These are phyloP conservation scores for Colletotrichum melonis DNA, from an alignment of 2,329 filamentous ascomycete genomes.

Conservation along the genomic window DNA sequence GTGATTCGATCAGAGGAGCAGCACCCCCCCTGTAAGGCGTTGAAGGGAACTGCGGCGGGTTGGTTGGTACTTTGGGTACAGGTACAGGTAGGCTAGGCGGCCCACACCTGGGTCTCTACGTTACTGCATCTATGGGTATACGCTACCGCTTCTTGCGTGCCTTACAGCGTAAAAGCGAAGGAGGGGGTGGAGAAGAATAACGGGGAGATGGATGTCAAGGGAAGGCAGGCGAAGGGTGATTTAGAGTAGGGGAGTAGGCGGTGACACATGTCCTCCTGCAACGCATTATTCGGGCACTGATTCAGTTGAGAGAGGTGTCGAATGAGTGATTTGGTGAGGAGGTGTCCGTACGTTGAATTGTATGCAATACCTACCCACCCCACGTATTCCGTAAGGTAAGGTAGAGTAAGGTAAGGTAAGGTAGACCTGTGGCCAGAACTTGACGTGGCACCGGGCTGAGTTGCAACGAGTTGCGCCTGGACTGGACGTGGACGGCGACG, in stretches of 20 bases:
- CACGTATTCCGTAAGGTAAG: no score
- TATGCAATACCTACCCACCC: no score
- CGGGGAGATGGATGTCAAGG: not conserved
- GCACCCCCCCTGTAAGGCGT: conserved; percentile 5
- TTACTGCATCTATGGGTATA: not conserved
- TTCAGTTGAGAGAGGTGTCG: not conserved
- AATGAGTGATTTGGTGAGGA: not conserved
- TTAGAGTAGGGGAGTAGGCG: not conserved
- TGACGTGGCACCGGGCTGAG: conserved; percentile 37
- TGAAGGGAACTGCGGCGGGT: conserved; percentile 13
- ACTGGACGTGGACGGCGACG: no score
- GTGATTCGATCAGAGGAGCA: conserved; percentile 28
- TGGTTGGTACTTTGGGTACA: not conserved
- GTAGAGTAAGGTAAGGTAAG: not conserved
- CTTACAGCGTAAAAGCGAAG: not conserved
- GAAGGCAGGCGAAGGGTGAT: not conserved
- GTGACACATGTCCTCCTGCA: conserved; percentile 1
- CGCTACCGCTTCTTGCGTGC: not conserved
- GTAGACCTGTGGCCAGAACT: conserved; percentile 16
- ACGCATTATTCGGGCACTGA: not conserved
- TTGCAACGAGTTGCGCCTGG: not conserved
- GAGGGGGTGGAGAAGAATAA: not conserved
- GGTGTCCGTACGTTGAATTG: no score
- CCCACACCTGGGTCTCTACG: not conserved
- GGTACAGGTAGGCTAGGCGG: not conserved